Base-by-base conservation (phyloP, 148 eudicot genomes). In the Camellia lanceoleosa region DNA sequence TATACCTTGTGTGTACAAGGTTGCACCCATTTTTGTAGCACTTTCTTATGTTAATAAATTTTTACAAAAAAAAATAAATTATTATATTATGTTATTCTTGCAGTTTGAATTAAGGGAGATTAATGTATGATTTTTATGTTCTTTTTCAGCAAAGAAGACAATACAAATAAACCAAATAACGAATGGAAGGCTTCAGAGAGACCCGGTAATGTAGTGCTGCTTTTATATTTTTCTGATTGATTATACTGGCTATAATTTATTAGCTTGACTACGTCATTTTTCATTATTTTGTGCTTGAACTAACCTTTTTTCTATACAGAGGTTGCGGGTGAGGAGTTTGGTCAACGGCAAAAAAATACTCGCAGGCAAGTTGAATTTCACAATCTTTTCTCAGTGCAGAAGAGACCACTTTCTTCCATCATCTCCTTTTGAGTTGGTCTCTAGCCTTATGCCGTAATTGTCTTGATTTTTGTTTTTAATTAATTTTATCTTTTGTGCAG, bases 301-400 rank as follows among this genome's bases (percentile, higher is more conserved):
- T 59, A 20, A 67, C 61, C 68, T 9, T 67, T 70, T 63, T 80
- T 76, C n/a, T 76, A 54, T 16, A 23, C 89, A 93, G 98, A 93
- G 81, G 84, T 85, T 78, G 73, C 84, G 62, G 89, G 78, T 83
- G 92, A 95, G 80, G 94, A 90, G 79, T 80, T 84, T 65, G 89
- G 88, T 68, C 98, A 93, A 78, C 86, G 97, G 78, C 98, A 89
- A 81, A 95, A 87, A 78, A 92, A 91, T 86, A 89, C 95, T 84
- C 91, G 98, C 85, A 92, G 98, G 98, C 83, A 78, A 81, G 90
- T 76, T 84, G 55, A 15, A 7, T 49, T 30, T 52, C n/a, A 73
- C 18, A 7, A 77, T 20, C 67, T 70, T 16, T 69, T 23, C 5
- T 5, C 20, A 78, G 19, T 42, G 64, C 78, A 51, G 68, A 56